phyloP scores from a whole-genome alignment of 2,329 filamentous ascomycete species.

The Colletotrichum aenigma region DNA sequence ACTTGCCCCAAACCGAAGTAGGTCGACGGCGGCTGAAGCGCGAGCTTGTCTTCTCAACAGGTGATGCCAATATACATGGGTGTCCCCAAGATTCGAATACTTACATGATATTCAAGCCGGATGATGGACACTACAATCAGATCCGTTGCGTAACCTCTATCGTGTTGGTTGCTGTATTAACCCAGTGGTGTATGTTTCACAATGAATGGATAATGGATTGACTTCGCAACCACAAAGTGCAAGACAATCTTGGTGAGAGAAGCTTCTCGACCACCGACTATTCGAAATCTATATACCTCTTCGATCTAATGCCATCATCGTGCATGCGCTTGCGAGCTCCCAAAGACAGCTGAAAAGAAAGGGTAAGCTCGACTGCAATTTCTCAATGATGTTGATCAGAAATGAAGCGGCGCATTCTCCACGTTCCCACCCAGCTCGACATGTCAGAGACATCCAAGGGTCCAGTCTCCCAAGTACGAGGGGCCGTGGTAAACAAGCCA shows the following conservation, averaged over 20 bases:
- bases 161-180: neutral
- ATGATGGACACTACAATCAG: neutral
- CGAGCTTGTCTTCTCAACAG: neutral
- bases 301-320: fast-evolving
- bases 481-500: neutral
- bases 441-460: neutral
- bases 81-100: neutral
- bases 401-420: neutral
- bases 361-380: neutral
- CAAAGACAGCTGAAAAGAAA: neutral
- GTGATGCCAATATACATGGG: neutral
- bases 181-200: neutral
- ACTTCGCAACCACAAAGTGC: neutral
- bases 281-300: neutral
- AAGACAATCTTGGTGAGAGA: neutral
- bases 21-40: neutral
- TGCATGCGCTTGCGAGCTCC: neutral
- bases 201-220: neutral
- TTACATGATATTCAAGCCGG: neutral
- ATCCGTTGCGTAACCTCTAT: fast-evolving
- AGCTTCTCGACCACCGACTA: neutral
- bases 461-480: neutral
- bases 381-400: neutral
- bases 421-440: neutral
- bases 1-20: no score